A percentile compares a stretch with the other conserved stretches of the same genome.
Conservation (phyloP, 345 rosid genomes). For the Microcos paniculata region DNA sequence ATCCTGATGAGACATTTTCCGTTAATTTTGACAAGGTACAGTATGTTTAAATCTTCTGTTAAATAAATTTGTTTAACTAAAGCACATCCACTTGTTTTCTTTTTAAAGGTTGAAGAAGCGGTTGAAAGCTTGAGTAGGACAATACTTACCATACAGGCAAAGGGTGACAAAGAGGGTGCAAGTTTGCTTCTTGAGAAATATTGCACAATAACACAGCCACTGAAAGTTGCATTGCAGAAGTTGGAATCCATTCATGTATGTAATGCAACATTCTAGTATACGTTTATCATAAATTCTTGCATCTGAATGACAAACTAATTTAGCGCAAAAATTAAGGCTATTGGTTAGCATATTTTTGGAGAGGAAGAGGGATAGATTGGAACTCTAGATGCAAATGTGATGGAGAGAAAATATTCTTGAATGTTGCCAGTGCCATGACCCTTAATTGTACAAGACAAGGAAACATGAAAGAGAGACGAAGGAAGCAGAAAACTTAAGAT, state of each 20-base stretch:
- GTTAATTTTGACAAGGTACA: slow-evolving; percentile 80
- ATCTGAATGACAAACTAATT: background rate
- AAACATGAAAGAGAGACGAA: background rate
- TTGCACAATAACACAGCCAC: slow-evolving; percentile 58
- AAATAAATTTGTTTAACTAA: slow-evolving; percentile 1
- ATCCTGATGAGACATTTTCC: slow-evolving; percentile 63
- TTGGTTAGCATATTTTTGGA: background rate
- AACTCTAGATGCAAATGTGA: background rate
- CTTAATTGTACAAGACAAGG: background rate
- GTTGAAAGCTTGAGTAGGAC: slow-evolving; percentile 84
- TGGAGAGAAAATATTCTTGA: background rate
- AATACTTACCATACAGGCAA: slow-evolving; percentile 80
- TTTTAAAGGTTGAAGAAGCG: slow-evolving; percentile 62
- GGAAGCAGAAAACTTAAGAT: background rate
- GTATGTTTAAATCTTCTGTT: slow-evolving; percentile 2
- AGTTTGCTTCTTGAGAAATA: slow-evolving; percentile 57
- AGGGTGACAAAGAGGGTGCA: slow-evolving; percentile 82
- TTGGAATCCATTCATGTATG: slow-evolving; percentile 64
- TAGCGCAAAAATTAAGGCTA: background rate
- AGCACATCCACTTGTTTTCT: slow-evolving; percentile 13
- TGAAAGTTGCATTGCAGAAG: slow-evolving; percentile 61
- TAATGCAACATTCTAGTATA: background rate
- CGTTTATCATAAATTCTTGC: background rate
- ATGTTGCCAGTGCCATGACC: background rate
- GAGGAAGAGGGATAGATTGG: background rate